Evolutionary conservation across 371 early-diverging fungal genomes (phyloP).

Genomic region (Rhizopus arrhizus): DNA sequence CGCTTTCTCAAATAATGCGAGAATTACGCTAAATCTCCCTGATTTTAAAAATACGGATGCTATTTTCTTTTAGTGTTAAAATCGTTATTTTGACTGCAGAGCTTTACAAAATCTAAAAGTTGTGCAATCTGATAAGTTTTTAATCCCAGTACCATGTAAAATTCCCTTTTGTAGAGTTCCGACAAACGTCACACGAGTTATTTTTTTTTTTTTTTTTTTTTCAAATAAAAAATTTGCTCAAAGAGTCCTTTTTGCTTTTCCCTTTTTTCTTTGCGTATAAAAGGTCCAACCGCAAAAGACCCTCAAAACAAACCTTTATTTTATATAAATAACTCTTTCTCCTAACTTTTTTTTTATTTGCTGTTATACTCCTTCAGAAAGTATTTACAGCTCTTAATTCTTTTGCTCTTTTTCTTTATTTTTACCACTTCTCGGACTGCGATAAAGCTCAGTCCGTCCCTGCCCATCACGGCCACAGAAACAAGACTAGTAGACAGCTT

Average conservation of each 20-base stretch:
- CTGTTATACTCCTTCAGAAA: constrained; percentile 30
- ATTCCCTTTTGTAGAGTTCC: background rate
- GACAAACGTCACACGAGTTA: constrained; percentile 1
- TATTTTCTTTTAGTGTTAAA: too few species aligned
- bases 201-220: constrained; percentile 3
- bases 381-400: constrained; percentile 33
- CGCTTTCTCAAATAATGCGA: too few species aligned
- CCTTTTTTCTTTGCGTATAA: constrained; percentile 1
- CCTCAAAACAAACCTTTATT: constrained; percentile 15
- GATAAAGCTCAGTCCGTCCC: constrained; percentile 50
- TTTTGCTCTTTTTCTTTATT: constrained; percentile 21
- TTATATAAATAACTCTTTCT: background rate
- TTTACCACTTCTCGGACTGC: constrained; percentile 52
- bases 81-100: background rate
- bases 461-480: constrained; percentile 74
- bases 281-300: constrained; percentile 22
- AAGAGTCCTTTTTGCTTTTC: background rate
- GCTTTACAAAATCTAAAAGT: background rate
- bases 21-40: too few species aligned
- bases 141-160: background rate
- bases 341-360: constrained; percentile 9
- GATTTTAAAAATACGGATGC: too few species aligned
- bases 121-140: background rate
- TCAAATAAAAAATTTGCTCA: constrained; percentile 3
- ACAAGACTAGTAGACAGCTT: constrained; percentile 63